Conservation (phyloP, 345 rosid genomes). For the Luvunga scandens region DNA sequence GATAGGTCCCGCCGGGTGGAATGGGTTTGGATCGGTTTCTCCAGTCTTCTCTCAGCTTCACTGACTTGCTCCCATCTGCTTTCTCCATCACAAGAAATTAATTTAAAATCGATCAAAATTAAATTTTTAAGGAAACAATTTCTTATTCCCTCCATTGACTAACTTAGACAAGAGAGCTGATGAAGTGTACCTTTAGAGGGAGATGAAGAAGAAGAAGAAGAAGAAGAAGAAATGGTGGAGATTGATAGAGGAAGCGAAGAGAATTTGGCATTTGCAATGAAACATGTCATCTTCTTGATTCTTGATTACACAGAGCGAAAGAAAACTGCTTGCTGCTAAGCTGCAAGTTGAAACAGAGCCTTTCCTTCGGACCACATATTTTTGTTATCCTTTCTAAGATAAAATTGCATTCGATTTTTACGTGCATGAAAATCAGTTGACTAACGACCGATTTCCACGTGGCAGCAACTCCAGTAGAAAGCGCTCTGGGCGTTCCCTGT, state of each 20-base stretch:
- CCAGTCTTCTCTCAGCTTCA: constrained; percentile 82
- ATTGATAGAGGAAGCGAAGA: constrained; percentile 29
- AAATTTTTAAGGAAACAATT: not conserved
- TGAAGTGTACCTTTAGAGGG: constrained; percentile 40
- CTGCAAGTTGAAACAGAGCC: not conserved
- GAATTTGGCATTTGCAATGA: constrained; percentile 31
- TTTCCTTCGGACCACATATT: constrained; percentile 1
- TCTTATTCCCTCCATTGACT: too few species aligned
- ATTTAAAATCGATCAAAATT: not conserved
- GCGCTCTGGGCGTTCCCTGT: too few species aligned
- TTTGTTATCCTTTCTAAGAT: not conserved
- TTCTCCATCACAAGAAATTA: not conserved
- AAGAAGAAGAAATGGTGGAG: constrained; percentile 33
- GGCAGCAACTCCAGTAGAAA: too few species aligned
- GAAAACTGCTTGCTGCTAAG: not conserved
- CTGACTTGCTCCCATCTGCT: constrained; percentile 40
- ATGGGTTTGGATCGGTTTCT: constrained; percentile 79
- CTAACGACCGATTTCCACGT: too few species aligned
- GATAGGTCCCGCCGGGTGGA: constrained; percentile 86
- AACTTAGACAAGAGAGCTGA: not conserved
- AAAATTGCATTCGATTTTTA: not conserved
- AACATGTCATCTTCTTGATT: constrained; percentile 30
- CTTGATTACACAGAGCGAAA: not conserved
- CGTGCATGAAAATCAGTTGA: too few species aligned
- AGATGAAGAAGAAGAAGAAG: constrained; percentile 41